These are phyloP conservation scores for Zizania latifolia DNA, from an alignment of 176 grass and related monocot species.

Conservation along the genomic window DNA sequence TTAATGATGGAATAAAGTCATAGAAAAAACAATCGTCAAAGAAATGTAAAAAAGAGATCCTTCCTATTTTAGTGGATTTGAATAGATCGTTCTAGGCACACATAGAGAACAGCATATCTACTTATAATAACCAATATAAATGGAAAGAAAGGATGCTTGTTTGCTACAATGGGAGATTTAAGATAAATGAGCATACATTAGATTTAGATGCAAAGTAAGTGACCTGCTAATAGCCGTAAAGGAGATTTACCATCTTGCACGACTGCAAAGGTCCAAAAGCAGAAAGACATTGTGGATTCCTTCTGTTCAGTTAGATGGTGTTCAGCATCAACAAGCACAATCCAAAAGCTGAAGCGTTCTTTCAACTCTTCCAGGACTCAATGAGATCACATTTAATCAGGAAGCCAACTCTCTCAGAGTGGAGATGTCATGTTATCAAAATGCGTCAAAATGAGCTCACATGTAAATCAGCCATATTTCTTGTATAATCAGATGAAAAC, in stretches of 20 bases:
- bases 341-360: neutral
- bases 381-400: neutral
- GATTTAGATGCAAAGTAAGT: neutral
- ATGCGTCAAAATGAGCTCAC: neutral
- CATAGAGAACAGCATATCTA: neutral
- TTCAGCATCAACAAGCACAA: neutral
- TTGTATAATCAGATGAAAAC: neutral
- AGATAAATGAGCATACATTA: neutral
- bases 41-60: neutral
- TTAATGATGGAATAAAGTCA: conserved; percentile 19
- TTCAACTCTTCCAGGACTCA: neutral
- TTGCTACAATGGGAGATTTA: neutral
- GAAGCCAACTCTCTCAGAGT: neutral
- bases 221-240: neutral
- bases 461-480: neutral
- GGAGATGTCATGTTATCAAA: neutral
- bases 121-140: neutral
- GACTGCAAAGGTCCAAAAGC: neutral
- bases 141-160: neutral
- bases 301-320: neutral
- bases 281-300: neutral
- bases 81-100: neutral
- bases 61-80: neutral
- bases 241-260: neutral
- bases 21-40: neutral